Percentiles rank a stretch among this genome's conserved stretches.
Conservation (phyloP, 257 asterid species). For the Nicotiana attenuata region DNA sequence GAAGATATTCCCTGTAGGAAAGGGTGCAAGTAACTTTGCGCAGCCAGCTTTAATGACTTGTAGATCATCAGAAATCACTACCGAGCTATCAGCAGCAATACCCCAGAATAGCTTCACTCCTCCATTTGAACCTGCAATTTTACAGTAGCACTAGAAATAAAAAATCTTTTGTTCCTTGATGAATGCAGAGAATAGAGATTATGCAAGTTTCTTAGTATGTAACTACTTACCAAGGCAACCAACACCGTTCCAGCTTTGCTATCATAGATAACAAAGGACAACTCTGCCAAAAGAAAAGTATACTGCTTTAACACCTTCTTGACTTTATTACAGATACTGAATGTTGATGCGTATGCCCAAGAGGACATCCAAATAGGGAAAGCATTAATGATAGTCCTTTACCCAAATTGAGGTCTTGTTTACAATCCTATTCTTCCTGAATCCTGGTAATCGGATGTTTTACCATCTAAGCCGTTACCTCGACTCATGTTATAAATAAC, state of each 20-base stretch:
- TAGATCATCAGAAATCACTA: slow-evolving; percentile 67
- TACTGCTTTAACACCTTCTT: too few species aligned
- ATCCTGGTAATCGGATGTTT: background rate
- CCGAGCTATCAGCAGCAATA: slow-evolving; percentile 70
- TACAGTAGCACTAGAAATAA: background rate
- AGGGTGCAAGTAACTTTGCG: slow-evolving; percentile 70
- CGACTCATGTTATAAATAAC: background rate
- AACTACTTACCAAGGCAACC: slow-evolving; percentile 48
- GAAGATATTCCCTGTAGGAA: slow-evolving; percentile 49
- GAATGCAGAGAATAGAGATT: background rate
- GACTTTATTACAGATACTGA: too few species aligned
- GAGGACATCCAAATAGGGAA: background rate
- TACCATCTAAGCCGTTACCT: background rate
- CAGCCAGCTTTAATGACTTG: slow-evolving; percentile 63
- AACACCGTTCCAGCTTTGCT: slow-evolving; percentile 55
- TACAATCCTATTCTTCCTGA: background rate
- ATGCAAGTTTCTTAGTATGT: background rate
- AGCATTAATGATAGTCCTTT: background rate
- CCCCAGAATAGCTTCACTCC: slow-evolving; percentile 75
- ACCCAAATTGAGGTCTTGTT: background rate
- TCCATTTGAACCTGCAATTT: slow-evolving; percentile 55
- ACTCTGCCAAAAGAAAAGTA: slow-evolving; percentile 12
- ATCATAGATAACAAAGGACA: slow-evolving; percentile 63
- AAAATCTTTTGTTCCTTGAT: background rate
- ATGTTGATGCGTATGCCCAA: background rate